These are phyloP conservation scores for Coccomyxa sp. DNA, from an alignment of 139 green algal genomes.

Conservation along the genomic window DNA sequence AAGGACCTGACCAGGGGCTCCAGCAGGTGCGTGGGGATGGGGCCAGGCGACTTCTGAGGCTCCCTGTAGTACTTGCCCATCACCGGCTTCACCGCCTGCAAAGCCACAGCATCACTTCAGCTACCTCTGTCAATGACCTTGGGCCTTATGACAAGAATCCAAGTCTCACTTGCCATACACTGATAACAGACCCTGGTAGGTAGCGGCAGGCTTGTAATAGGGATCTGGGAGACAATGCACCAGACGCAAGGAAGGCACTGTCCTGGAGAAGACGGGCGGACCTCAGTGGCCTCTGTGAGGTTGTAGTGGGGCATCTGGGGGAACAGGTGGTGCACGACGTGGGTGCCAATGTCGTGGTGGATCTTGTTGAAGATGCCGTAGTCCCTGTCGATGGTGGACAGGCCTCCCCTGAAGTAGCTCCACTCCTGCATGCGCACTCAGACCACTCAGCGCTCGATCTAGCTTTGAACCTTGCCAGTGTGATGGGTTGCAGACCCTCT, in stretches of 20 bases:
- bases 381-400: constrained; percentile 90
- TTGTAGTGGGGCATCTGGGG: constrained; percentile 96
- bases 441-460: too few species aligned
- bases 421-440: constrained; percentile 64
- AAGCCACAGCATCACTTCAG: not conserved
- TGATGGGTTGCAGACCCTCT: too few species aligned
- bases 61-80: constrained; percentile 91
- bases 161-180: not conserved
- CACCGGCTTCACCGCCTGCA: constrained; percentile 73
- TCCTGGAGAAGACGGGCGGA: not conserved
- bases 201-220: not conserved
- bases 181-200: not conserved
- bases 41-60: constrained; percentile 57
- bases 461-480: too few species aligned
- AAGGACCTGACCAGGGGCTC: constrained; percentile 71
- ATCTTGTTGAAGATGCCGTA: constrained; percentile 98
- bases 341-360: constrained; percentile 94
- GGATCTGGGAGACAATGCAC: not conserved
- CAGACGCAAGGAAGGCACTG: not conserved
- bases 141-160: not conserved
- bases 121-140: not conserved
- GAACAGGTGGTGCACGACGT: constrained; percentile 96
- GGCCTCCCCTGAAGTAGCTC: constrained; percentile 89
- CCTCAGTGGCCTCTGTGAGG: constrained; percentile 82
- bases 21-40: constrained; percentile 77